These are phyloP conservation scores for Lasiodiplodia hormozganensis DNA, from an alignment of 2,329 filamentous ascomycete species.

Conservation along the genomic window DNA sequence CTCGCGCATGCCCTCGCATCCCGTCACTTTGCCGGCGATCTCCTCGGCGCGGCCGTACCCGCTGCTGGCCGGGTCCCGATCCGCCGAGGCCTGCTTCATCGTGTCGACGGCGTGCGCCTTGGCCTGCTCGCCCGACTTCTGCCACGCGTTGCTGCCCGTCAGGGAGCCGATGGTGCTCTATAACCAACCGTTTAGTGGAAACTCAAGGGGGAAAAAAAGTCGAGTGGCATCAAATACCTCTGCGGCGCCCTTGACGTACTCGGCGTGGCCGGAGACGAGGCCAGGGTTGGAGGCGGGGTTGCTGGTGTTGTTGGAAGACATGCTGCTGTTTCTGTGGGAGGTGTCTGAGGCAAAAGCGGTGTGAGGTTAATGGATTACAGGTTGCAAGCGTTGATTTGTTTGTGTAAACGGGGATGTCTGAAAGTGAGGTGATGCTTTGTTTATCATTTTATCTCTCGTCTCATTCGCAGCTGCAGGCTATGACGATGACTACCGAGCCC, in stretches of 20 bases:
- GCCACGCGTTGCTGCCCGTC: constrained; percentile 70
- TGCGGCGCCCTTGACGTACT: constrained; percentile 72
- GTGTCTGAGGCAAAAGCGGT: neutral
- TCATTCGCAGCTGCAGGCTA: neutral
- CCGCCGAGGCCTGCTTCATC: constrained; percentile 67
- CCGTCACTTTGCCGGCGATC: constrained; percentile 66
- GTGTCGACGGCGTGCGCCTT: constrained; percentile 67
- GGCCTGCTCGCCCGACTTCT: constrained; percentile 67
- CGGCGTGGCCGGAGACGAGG: constrained; percentile 68
- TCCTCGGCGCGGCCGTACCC: constrained; percentile 71
- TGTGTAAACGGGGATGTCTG: neutral
- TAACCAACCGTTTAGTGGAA: neutral
- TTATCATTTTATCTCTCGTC: neutral
- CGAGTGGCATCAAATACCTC: constrained; percentile 57
- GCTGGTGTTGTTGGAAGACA: constrained; percentile 16
- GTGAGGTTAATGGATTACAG: neutral
- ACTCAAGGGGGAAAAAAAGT: neutral
- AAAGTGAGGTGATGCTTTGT: neutral
- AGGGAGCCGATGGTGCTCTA: constrained; percentile 67
- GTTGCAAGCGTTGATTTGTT: neutral
- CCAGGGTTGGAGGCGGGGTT: constrained; percentile 40
- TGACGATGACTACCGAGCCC: constrained; percentile 13
- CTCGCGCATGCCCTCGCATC: constrained; percentile 73
- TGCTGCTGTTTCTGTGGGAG: neutral
- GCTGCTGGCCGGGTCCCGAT: constrained; percentile 59